These are phyloP conservation scores for Trichophyton verrucosum DNA, from an alignment of 2,329 filamentous ascomycete species.

Conservation along the genomic window DNA sequence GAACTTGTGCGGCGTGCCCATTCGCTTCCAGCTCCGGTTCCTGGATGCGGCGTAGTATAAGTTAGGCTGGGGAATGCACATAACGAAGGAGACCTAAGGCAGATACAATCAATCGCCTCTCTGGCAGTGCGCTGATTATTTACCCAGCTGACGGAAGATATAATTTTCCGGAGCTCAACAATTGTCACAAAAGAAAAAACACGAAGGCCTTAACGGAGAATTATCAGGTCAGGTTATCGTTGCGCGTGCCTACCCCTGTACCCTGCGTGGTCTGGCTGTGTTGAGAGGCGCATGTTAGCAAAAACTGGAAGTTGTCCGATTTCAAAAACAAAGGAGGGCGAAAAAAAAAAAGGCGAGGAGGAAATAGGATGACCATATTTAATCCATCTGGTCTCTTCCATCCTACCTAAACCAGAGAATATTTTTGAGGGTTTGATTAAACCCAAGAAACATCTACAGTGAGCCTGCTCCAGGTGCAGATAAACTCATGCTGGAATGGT, in stretches of 20 bases:
- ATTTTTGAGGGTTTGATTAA: neutral
- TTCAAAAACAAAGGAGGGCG: neutral
- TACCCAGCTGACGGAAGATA: neutral
- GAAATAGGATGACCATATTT: neutral
- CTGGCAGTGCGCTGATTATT: neutral
- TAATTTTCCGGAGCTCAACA: constrained; percentile 1
- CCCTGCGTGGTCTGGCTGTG: neutral
- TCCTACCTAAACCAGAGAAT: neutral
- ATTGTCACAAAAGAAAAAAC: neutral
- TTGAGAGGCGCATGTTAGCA: neutral
- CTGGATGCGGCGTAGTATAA: neutral
- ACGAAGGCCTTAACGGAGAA: constrained; percentile 1
- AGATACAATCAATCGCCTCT: neutral
- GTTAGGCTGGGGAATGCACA: neutral
- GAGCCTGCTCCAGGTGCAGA: neutral
- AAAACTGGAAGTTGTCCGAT: constrained; percentile 3
- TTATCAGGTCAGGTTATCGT: neutral
- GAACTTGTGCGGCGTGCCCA: neutral
- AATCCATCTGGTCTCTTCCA: neutral
- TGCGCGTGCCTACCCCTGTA: neutral
- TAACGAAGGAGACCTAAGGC: neutral
- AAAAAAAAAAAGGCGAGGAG: neutral
- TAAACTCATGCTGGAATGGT: constrained; percentile 14
- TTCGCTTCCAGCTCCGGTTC: neutral
- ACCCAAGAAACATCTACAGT: neutral